A percentile compares a stretch with the other conserved stretches of the same genome.
These are phyloP conservation scores for Lachnellula willkommii DNA, from an alignment of 2,329 filamentous ascomycete species.

Conservation along the genomic window DNA sequence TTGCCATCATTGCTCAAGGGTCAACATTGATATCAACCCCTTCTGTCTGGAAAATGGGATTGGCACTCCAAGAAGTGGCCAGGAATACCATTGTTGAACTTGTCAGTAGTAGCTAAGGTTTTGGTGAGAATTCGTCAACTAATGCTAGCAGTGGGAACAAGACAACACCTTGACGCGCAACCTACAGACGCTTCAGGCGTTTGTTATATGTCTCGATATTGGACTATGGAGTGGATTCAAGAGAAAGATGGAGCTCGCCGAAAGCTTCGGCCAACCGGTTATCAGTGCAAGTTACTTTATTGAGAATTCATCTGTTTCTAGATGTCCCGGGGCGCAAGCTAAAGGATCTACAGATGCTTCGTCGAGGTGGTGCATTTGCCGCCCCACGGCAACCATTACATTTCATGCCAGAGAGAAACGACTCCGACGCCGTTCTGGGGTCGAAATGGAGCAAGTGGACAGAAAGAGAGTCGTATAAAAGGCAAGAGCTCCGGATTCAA, in stretches of 20 bases:
- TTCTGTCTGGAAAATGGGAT: constrained; percentile 22
- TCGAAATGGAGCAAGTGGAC: constrained; percentile 63
- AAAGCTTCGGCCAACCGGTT: constrained; percentile 50
- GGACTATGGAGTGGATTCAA: constrained; percentile 56
- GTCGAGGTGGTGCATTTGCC: constrained; percentile 37
- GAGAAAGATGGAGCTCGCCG: constrained; percentile 54
- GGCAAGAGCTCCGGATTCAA: constrained; percentile 32
- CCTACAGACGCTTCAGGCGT: constrained; percentile 46
- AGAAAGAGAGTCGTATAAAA: constrained; percentile 60
- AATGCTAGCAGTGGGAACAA: constrained; percentile 38
- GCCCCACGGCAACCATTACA: constrained; percentile 50
- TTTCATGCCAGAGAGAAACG: constrained; percentile 47
- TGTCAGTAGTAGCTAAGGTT: constrained; percentile 3
- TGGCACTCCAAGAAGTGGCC: constrained; percentile 20
- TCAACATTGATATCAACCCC: constrained; percentile 17
- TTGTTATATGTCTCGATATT: constrained; percentile 45
- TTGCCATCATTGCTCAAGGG: constrained; percentile 16
- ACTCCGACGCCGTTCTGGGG: constrained; percentile 52
- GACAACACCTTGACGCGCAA: constrained; percentile 47
- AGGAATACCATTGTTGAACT: constrained; percentile 8
- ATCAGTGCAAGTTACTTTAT: constrained; percentile 35
- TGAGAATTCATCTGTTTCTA: background rate
- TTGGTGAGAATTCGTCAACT: background rate
- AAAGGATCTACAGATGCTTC: constrained; percentile 38
- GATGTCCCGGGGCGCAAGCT: no score